Evolutionary conservation across 305 asterid species (phyloP), one percentile per base, ranked within the genome.

Genomic region (Rubia tinctorum): DNA sequence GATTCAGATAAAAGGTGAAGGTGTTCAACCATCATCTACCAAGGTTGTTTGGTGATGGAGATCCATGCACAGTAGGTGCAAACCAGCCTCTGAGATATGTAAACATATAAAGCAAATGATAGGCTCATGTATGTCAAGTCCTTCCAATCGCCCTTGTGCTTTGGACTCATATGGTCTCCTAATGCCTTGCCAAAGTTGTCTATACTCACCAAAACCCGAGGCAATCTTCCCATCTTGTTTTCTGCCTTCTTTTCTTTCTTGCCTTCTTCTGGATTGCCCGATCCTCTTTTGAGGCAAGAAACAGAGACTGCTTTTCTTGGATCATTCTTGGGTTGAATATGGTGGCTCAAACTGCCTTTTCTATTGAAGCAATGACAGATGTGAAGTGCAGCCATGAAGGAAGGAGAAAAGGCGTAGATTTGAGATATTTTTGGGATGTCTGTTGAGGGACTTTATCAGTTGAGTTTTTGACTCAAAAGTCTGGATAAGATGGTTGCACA

Each of bases 51-150:
- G 53, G 69, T 56, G 80, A 84, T 79, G 62, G 92, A 86, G 80
- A 89, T 82, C 95, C 92, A 92, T n/a, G 78, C 88, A 87, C 98
- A 94, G 69, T 94, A 92, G 78, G 96, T 92, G 86, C 97, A 92
- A 7, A 94, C 98, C 82, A 92, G 81, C 88, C 89, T 90, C 85
- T 94, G 99, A 15, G 99, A 90, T 77, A 94, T 89, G 60, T 94
- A 94, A 11, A 94, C 82, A 83, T 94, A 94, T 2, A 94, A 86
- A 79, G 96, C 97, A 88, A 94, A 91, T 22, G 99, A 92, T 14
- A 94, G 82, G 58, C 99, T 83, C 92, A 92, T 92, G 30, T 90
- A 81, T 2, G 91, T 78, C 76, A 95, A 43, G 61, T 95, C 99
- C 58, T 92, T 92, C 98, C 97, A 90, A 58, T 95, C 99, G 45